phyloP scores from a whole-genome alignment of 768 basidiomycete species.

The Ramaria sp. region DNA sequence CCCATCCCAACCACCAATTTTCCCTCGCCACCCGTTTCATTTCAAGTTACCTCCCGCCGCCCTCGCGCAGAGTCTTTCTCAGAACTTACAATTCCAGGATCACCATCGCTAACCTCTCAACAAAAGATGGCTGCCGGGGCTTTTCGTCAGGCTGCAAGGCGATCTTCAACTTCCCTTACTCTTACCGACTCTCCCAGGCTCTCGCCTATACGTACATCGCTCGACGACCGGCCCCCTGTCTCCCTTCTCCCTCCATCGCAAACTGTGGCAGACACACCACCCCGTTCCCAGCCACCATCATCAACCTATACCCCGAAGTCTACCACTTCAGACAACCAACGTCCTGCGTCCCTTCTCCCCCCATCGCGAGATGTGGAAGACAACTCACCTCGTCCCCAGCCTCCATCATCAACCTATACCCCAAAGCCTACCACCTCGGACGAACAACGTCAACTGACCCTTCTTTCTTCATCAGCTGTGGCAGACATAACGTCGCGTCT shows the following conservation, averaged over 20 bases:
- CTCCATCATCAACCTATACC: conserved; percentile 17
- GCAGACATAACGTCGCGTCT: conserved; percentile 21
- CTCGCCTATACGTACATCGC: conserved; percentile 17
- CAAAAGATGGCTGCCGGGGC: conserved; percentile 3
- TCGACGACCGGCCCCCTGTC: conserved; percentile 14
- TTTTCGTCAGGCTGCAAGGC: conserved; percentile 8
- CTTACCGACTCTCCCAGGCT: conserved; percentile 5
- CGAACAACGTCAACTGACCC: conserved; percentile 15
- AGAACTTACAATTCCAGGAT: not conserved
- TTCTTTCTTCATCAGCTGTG: conserved; percentile 1
- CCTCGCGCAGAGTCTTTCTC: conserved; percentile 2
- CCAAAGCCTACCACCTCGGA: not conserved
- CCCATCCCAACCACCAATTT: conserved; percentile 1
- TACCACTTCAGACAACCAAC: conserved; percentile 11
- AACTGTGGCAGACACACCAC: not conserved
- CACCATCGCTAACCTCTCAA: not conserved
- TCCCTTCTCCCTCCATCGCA: conserved; percentile 11
- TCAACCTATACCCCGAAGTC: not conserved
- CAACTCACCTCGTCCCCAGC: conserved; percentile 29
- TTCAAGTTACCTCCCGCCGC: conserved; percentile 7
- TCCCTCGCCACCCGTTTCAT: conserved; percentile 5
- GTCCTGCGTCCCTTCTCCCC: conserved; percentile 14
- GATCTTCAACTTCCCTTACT: conserved; percentile 4
- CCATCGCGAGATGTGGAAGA: not conserved
- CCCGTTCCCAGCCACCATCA: not conserved